Evolutionary conservation across 208 protist genomes (phyloP).

Genomic region (Crithidia thermophila): DNA sequence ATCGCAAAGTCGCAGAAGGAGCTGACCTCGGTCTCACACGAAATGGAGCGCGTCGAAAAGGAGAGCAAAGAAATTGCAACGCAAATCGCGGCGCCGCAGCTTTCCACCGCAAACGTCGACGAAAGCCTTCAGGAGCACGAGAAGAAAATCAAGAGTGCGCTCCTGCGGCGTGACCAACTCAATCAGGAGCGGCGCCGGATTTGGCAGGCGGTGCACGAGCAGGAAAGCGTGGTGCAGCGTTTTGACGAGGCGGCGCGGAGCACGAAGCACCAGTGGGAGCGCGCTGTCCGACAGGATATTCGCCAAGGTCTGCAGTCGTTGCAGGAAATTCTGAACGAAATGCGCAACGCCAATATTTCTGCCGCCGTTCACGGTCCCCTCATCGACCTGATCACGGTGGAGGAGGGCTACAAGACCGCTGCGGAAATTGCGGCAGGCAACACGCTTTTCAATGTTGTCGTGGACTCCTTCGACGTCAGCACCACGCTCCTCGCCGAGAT

Average conservation of each 20-base stretch:
- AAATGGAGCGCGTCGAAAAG: conserved; percentile 38
- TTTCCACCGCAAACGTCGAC: conserved; percentile 45
- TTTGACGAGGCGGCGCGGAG: conserved; percentile 47
- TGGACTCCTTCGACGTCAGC: conserved; percentile 96
- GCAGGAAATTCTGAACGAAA: conserved; percentile 72
- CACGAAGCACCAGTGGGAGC: conserved; percentile 64
- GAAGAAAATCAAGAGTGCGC: conserved; percentile 30
- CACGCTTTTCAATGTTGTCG: conserved; percentile 97
- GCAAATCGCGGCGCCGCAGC: conserved; percentile 5
- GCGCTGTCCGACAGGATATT: conserved; percentile 78
- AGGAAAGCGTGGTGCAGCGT: conserved; percentile 65
- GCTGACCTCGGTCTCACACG: conserved; percentile 35
- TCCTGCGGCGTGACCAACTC: conserved; percentile 58
- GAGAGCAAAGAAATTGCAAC: conserved; percentile 8
- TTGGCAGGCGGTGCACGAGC: conserved; percentile 80
- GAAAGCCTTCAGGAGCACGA: conserved; percentile 51
- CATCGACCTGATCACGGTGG: conserved; percentile 95
- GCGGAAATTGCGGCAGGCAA: conserved; percentile 96
- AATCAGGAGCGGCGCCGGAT: conserved; percentile 75
- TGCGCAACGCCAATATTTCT: conserved; percentile 45
- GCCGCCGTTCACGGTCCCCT: conserved; percentile 95
- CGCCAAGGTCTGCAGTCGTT: conserved; percentile 85
- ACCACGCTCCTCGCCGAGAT: conserved; percentile 92
- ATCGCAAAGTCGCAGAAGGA: conserved; percentile 53
- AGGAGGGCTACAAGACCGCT: conserved; percentile 89